Base-by-base conservation (phyloP, 257 asterid genomes). In the Dorcoceras hygrometricum region DNA sequence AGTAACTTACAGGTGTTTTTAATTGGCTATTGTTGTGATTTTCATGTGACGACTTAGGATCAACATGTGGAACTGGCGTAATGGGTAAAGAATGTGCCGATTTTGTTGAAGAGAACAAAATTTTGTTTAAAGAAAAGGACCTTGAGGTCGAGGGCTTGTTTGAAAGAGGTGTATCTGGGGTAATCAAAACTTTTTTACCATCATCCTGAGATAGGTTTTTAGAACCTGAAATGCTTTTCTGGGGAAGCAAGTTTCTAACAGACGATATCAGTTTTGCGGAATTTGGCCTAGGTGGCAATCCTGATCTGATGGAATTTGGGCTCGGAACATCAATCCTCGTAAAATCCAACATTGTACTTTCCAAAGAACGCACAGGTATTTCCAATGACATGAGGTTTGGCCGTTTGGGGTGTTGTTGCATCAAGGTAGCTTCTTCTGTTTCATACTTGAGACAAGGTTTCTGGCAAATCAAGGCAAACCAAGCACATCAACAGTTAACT, bases 131-230 rank as follows among this genome's bases (percentile, higher is more conserved):
- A 68, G 98, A 88, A 80, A 88, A 93, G n/a, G 98, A 92, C 76
- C 95, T 86, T 25, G 97, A 89, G 66, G 98, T 86, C 11, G 96
- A 83, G 73, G 96, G 97, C 76, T 83, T 84, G 76, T 82, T 91
- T 10, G 95, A 85, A 68, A 79, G 78, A 26, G 83, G 85, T n/a
- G 79, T 68, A 31, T 86, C 93, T 50, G 91, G 93, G 73, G 88
- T 57, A 68, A 89, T 84, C n/a, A 88, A 86, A 77, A 86, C 96
- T 2, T 87, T 80, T 70, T 86, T 86, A 67, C 90, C 98, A 72
- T 81, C 88, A 72, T 88, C 94, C 4, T 66, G 91, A 22, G 84
- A 74, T 16, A 67, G 70, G 60, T 75, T 77, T 82, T 85, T 93
- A 26, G 14, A 34, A 34, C 77, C 83, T 82, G 77, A 78, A 66